Evolutionary conservation across 2,329 filamentous ascomycete species (phyloP).

Genomic region (Ustilaginoidea virens): DNA sequence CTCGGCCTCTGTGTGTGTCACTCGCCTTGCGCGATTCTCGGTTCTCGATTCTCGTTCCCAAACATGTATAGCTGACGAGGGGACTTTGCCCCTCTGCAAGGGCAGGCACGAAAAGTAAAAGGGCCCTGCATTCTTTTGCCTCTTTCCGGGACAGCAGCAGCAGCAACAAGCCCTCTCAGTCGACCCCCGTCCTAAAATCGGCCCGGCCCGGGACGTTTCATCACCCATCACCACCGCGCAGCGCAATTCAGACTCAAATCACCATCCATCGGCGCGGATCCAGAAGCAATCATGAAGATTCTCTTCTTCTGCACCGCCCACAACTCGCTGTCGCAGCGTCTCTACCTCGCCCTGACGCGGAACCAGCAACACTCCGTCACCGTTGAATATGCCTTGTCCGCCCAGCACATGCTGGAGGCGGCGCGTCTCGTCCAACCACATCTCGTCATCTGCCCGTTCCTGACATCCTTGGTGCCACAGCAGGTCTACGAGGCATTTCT

Average conservation of each 20-base stretch:
- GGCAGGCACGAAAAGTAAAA: too few species aligned
- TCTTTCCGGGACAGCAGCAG: too few species aligned
- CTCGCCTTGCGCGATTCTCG: too few species aligned
- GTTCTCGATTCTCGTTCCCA: too few species aligned
- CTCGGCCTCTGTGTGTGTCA: too few species aligned
- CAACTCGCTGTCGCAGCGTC: conserved; percentile 25
- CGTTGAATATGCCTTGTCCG: conserved; percentile 22
- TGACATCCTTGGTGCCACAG: conserved; percentile 21
- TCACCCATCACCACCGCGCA: not conserved
- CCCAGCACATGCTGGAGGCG: conserved; percentile 21
- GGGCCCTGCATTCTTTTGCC: too few species aligned
- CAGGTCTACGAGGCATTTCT: conserved; percentile 20
- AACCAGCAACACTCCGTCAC: conserved; percentile 22
- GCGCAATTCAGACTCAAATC: not conserved
- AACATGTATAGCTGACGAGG: too few species aligned
- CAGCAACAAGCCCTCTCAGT: too few species aligned
- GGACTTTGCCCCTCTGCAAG: too few species aligned
- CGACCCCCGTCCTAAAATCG: too few species aligned
- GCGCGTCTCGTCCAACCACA: conserved; percentile 19
- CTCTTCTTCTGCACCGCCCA: conserved; percentile 29
- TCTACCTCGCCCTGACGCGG: conserved; percentile 19
- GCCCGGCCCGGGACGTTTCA: not conserved
- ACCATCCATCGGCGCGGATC: not conserved
- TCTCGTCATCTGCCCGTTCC: conserved; percentile 26
- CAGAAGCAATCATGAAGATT: conserved; percentile 17